Conservation (phyloP, 129 eudicot genomes). For the Helianthus annuus region DNA sequence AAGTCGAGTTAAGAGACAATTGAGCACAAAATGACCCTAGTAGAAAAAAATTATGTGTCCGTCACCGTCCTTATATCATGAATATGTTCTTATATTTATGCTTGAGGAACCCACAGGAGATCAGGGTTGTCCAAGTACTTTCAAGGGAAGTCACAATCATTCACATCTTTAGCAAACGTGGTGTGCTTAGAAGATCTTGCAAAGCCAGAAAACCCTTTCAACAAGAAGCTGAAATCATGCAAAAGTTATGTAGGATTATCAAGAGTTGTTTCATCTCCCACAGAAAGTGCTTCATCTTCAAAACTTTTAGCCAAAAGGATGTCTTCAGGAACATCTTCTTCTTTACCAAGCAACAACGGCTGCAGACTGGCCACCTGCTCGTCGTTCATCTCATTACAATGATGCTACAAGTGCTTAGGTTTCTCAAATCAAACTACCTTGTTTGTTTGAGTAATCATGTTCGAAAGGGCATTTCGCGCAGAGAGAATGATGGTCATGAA, state of each 20-base stretch:
- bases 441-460: slow-evolving; percentile 28
- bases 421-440: slow-evolving; percentile 49
- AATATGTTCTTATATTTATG: slow-evolving; percentile 14
- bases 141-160: slow-evolving; percentile 76
- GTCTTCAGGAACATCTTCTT: slow-evolving; percentile 41
- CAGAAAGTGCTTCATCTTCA: slow-evolving; percentile 43
- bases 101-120: slow-evolving; percentile 42
- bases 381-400: slow-evolving; percentile 43
- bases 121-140: slow-evolving; percentile 62
- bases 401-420: slow-evolving; percentile 30
- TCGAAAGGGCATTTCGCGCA: background rate
- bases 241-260: slow-evolving; percentile 51
- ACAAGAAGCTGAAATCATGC: slow-evolving; percentile 68
- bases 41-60: too few species aligned
- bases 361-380: slow-evolving; percentile 40
- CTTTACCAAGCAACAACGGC: slow-evolving; percentile 33
- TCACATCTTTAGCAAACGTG: slow-evolving; percentile 55
- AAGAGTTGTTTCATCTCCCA: slow-evolving; percentile 27
- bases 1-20: too few species aligned
- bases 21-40: too few species aligned
- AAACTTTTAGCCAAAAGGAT: slow-evolving; percentile 45
- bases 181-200: slow-evolving; percentile 62
- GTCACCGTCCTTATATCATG: background rate
- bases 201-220: slow-evolving; percentile 69
- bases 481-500: too few species aligned